A percentile compares a stretch with the other conserved stretches of the same genome.
These are phyloP conservation scores for Tarenaya hassleriana DNA, from an alignment of 345 rosid species.

Conservation along the genomic window DNA sequence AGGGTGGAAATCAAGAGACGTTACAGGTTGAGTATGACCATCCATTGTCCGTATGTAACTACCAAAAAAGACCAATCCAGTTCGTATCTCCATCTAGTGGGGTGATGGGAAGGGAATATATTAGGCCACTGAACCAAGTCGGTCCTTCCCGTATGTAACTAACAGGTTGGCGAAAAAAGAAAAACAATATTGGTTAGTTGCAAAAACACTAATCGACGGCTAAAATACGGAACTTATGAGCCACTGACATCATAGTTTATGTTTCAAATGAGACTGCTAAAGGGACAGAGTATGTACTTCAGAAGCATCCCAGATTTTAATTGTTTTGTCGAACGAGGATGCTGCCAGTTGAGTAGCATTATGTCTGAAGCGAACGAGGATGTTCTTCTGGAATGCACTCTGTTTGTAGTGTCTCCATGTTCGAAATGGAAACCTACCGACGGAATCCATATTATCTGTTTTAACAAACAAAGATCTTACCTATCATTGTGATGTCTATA, in stretches of 20 bases:
- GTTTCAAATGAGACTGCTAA: neutral
- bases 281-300: conserved; percentile 35
- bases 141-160: too few relatives aligned
- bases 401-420: conserved; percentile 60
- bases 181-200: neutral
- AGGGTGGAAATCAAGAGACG: conserved; percentile 77
- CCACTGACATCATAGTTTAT: neutral
- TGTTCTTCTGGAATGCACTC: conserved; percentile 56
- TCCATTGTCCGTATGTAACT: conserved; percentile 27
- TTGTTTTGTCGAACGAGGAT: conserved; percentile 56
- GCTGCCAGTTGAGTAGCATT: conserved; percentile 70
- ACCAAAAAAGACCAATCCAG: too few relatives aligned
- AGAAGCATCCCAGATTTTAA: conserved; percentile 64
- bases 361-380: conserved; percentile 57
- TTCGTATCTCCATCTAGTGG: too few relatives aligned
- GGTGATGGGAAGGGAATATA: too few relatives aligned
- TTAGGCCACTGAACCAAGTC: too few relatives aligned
- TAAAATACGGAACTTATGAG: neutral
- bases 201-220: neutral
- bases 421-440: conserved; percentile 68
- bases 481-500: neutral
- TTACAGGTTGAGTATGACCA: conserved; percentile 50
- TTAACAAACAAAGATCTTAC: neutral
- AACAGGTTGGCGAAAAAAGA: too few relatives aligned
- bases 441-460: conserved; percentile 11